These are phyloP conservation scores for Mrakia blollopis DNA, from an alignment of 768 basidiomycete species.

Conservation along the genomic window DNA sequence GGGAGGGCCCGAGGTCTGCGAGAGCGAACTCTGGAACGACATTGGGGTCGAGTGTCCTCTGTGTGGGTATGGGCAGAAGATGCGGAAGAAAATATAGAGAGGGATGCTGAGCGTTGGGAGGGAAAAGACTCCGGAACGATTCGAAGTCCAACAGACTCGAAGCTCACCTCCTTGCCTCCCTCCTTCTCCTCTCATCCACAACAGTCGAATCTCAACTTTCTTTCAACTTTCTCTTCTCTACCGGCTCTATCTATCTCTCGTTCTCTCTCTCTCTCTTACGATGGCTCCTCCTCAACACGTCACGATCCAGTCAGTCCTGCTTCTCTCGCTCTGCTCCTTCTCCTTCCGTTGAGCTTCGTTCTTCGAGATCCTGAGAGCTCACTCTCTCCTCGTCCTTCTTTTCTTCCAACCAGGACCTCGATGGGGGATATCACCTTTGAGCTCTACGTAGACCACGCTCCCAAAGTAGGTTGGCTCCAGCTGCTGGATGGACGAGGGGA, in stretches of 20 bases:
- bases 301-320: not conserved
- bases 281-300: slow-evolving; percentile 12
- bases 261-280: not conserved
- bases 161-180: no score
- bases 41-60: no score
- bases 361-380: not conserved
- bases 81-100: no score
- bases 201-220: not conserved
- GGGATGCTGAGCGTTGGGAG: no score
- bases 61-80: no score
- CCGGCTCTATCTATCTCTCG: not conserved
- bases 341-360: not conserved
- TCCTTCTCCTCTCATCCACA: not conserved
- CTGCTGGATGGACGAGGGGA: not conserved
- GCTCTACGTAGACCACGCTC: slow-evolving; percentile 88
- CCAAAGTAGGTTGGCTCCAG: slow-evolving; percentile 52
- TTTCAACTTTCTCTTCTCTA: not conserved
- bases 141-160: no score
- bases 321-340: not conserved
- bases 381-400: not conserved
- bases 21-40: no score
- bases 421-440: slow-evolving; percentile 84
- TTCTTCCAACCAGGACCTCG: slow-evolving; percentile 50
- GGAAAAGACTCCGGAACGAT: no score
- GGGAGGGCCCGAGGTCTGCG: no score